Conservation (phyloP, 2,329 filamentous ascomycete species). For the Sphaerulina musiva region DNA sequence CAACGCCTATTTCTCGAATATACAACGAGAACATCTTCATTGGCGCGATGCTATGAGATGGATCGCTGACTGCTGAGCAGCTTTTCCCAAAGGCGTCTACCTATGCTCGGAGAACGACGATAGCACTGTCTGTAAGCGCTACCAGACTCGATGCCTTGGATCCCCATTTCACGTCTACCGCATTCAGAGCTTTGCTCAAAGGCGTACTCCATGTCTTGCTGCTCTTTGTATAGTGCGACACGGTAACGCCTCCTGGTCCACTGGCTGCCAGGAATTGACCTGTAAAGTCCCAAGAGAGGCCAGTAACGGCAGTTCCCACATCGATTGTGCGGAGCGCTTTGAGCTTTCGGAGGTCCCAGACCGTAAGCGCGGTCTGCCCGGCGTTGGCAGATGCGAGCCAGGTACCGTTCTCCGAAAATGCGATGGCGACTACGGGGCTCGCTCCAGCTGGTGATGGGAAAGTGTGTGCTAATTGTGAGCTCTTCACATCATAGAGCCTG, state of each 20-base stretch:
- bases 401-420: constrained; percentile 93
- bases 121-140: constrained; percentile 67
- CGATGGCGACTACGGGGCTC: constrained; percentile 62
- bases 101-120: constrained; percentile 57
- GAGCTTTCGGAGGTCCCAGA: constrained; percentile 88
- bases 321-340: constrained; percentile 79
- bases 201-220: constrained; percentile 86
- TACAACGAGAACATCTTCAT: too few relatives aligned
- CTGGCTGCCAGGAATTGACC: constrained; percentile 84
- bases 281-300: constrained; percentile 85
- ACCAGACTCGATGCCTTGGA: constrained; percentile 66
- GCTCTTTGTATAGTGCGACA: constrained; percentile 83
- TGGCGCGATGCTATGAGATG: too few relatives aligned
- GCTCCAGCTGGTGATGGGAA: constrained; percentile 53
- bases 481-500: constrained; percentile 82
- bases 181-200: constrained; percentile 66
- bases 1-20: too few relatives aligned
- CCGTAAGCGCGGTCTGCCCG: constrained; percentile 68
- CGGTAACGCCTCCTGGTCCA: constrained; percentile 71
- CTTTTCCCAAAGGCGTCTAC: neutral
- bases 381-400: constrained; percentile 83
- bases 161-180: constrained; percentile 72
- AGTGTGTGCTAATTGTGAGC: constrained; percentile 65
- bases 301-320: constrained; percentile 68
- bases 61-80: too few relatives aligned